These are phyloP conservation scores for Candida coleopterorum DNA, from an alignment of 805 yeast genomes.

Conservation along the genomic window DNA sequence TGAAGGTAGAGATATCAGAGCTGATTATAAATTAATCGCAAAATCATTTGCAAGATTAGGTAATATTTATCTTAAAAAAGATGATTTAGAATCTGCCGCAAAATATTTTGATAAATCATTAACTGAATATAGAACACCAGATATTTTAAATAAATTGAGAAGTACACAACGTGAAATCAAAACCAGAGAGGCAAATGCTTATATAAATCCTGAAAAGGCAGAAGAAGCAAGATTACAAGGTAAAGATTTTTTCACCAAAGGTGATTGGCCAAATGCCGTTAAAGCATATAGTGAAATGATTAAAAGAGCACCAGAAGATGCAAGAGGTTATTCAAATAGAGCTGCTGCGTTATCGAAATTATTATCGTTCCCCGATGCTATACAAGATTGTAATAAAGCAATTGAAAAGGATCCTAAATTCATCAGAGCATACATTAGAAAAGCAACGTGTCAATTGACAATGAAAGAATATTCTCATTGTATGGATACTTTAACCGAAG, in stretches of 20 bases:
- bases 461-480: conserved; percentile 82
- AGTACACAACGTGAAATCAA: conserved; percentile 82
- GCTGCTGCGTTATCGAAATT: conserved; percentile 95
- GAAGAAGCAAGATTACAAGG: conserved; percentile 94
- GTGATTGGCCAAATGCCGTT: conserved; percentile 96
- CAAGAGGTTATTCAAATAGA: conserved; percentile 95
- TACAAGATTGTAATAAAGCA: conserved; percentile 86
- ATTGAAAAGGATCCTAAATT: conserved; percentile 83
- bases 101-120: conserved; percentile 81
- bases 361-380: conserved; percentile 96
- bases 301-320: conserved; percentile 95
- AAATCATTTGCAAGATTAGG: conserved; percentile 93
- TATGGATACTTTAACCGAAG: conserved; percentile 74
- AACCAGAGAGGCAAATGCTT: conserved; percentile 68
- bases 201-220: conserved; percentile 86
- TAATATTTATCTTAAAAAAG: conserved; percentile 69
- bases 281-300: conserved; percentile 93
- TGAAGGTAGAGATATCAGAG: conserved; percentile 82
- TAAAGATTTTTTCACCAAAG: conserved; percentile 80
- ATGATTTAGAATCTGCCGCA: conserved; percentile 68
- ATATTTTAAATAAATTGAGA: conserved; percentile 82
- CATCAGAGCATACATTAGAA: conserved; percentile 92
- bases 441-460: conserved; percentile 90
- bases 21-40: conserved; percentile 88
- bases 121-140: conserved; percentile 97